Evolutionary conservation across 768 basidiomycete genomes (phyloP).

Genomic region (Dacryopinax spathularia): DNA sequence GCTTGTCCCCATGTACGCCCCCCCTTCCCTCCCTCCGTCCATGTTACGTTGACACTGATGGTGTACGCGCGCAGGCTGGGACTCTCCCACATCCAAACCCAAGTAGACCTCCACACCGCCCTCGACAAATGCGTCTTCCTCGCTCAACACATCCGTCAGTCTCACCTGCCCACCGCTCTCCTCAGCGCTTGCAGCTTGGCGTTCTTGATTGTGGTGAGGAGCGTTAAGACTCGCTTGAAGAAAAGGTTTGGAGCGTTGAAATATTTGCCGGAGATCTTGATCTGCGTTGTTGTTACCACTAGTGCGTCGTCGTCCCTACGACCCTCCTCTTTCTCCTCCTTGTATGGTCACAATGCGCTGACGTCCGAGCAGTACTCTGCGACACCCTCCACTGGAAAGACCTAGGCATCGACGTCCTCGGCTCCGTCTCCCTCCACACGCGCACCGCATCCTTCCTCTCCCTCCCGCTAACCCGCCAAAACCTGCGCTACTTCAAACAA

Average conservation of each 20-base stretch:
- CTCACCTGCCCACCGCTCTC: conserved; percentile 50
- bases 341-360: conserved; percentile 6
- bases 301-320: conserved; percentile 32
- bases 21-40: background rate
- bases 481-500: conserved; percentile 49
- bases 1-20: conserved; percentile 57
- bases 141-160: conserved; percentile 32
- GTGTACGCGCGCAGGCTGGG: conserved; percentile 45
- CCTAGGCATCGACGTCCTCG: conserved; percentile 71
- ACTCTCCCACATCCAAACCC: conserved; percentile 40
- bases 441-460: conserved; percentile 48
- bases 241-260: conserved; percentile 52
- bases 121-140: conserved; percentile 69
- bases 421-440: conserved; percentile 51
- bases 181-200: conserved; percentile 61
- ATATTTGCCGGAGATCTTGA: conserved; percentile 76
- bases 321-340: conserved; percentile 4
- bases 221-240: conserved; percentile 42
- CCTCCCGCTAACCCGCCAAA: conserved; percentile 51
- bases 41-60: background rate
- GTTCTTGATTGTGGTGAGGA: conserved; percentile 47
- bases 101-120: conserved; percentile 48
- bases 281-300: conserved; percentile 74
- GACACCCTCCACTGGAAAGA: conserved; percentile 56
- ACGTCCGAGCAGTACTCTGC: conserved; percentile 64